A percentile compares a stretch with the other conserved stretches of the same genome.
phyloP scores from a whole-genome alignment of 345 rosid genomes.

The Limnanthes douglasii region DNA sequence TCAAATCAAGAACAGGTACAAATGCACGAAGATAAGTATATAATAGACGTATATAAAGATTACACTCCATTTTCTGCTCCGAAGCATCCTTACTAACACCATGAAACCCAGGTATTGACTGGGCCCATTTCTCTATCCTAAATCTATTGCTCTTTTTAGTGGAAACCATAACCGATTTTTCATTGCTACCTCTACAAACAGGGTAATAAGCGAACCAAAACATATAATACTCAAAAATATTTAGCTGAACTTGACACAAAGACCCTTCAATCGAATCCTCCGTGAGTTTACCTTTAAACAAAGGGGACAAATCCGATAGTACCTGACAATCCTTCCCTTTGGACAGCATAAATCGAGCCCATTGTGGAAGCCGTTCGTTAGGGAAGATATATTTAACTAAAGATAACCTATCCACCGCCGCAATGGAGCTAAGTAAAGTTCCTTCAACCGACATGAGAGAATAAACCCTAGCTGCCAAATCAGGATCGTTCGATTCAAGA shows the following conservation, averaged over 20 bases:
- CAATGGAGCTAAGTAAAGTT: constrained; percentile 37
- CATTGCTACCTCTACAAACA: constrained; percentile 45
- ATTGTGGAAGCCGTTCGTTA: constrained; percentile 59
- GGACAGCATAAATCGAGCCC: constrained; percentile 46
- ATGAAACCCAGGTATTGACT: constrained; percentile 40
- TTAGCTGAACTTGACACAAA: constrained; percentile 40
- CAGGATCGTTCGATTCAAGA: constrained; percentile 22
- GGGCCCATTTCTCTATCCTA: constrained; percentile 57
- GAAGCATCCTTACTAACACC: constrained; percentile 31
- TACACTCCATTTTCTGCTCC: constrained; percentile 40
- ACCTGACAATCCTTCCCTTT: constrained; percentile 27
- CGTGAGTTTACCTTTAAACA: constrained; percentile 42
- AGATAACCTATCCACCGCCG: constrained; percentile 52
- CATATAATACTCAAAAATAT: constrained; percentile 74
- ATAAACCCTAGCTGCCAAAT: constrained; percentile 34
- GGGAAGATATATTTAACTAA: constrained; percentile 82
- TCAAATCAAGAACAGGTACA: constrained; percentile 55
- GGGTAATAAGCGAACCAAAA: constrained; percentile 96
- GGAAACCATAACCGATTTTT: constrained; percentile 19
- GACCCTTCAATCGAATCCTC: constrained; percentile 44
- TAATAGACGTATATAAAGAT: constrained; percentile 46
- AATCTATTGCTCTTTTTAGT: constrained; percentile 28
- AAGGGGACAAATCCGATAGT: constrained; percentile 37
- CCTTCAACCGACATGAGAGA: constrained; percentile 48
- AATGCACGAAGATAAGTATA: constrained; percentile 63